Conservation (phyloP, 495 filamentous ascomycete genomes). For the Penicillium turbatum region DNA sequence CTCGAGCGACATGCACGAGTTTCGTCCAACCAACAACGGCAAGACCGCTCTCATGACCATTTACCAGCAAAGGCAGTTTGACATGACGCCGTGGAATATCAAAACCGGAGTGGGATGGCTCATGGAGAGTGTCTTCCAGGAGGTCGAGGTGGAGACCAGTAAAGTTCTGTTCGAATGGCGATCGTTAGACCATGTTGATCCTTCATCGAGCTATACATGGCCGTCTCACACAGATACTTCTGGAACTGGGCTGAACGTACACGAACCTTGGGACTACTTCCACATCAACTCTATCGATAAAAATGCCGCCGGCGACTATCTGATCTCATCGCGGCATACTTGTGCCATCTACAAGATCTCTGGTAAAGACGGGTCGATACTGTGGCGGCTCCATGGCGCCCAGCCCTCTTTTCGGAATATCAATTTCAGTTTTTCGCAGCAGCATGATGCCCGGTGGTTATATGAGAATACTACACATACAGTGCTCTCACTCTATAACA, state of each 20-base stretch:
- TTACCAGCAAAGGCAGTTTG: slow-evolving; percentile 52
- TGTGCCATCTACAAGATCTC: slow-evolving; percentile 58
- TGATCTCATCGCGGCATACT: slow-evolving; percentile 56
- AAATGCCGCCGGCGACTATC: slow-evolving; percentile 52
- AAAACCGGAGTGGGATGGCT: slow-evolving; percentile 46
- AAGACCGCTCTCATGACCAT: slow-evolving; percentile 52
- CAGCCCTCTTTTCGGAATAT: slow-evolving; percentile 43
- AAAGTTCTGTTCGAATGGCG: slow-evolving; percentile 52
- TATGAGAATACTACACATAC: slow-evolving; percentile 49
- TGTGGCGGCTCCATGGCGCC: slow-evolving; percentile 55
- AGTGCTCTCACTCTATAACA: slow-evolving; percentile 53
- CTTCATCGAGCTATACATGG: slow-evolving; percentile 42
- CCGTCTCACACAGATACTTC: slow-evolving; percentile 45
- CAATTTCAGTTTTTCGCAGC: slow-evolving; percentile 56
- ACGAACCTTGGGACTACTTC: slow-evolving; percentile 59
- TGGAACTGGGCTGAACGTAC: slow-evolving; percentile 39
- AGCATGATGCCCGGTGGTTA: slow-evolving; percentile 59
- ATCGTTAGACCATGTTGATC: slow-evolving; percentile 49
- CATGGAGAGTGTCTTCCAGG: slow-evolving; percentile 49
- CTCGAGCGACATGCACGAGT: slow-evolving; percentile 51
- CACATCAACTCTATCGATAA: slow-evolving; percentile 64
- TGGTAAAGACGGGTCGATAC: slow-evolving; percentile 51
- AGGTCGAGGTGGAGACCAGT: slow-evolving; percentile 49
- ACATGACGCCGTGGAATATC: slow-evolving; percentile 51
- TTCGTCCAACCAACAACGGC: slow-evolving; percentile 42